Base-by-base conservation (phyloP, 768 basidiomycete species). In the Ephemerocybe angulata region DNA sequence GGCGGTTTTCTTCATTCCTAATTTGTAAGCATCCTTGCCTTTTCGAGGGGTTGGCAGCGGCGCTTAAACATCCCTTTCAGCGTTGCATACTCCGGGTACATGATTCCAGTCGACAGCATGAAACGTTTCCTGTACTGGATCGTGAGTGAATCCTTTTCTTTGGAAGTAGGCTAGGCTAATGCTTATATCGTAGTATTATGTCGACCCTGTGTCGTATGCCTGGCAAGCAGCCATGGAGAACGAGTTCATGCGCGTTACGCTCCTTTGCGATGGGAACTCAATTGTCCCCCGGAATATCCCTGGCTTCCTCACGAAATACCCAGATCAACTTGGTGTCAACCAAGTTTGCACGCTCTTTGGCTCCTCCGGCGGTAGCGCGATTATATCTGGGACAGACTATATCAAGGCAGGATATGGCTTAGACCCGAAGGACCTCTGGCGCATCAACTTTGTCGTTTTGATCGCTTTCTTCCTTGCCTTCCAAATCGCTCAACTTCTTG, bases 41-140 rank as follows among this genome's bases (percentile, higher is more conserved):
- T 53, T 29, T 6, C 19, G 4, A 28, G 8, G 42, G 15, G 8
- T 44, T 40, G n/a, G 38, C 15, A 6, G 6, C 22, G n/a, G n/a
- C 19, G 12, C 25, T 48, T 24, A 27, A 52, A 24, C 13, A 51
- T 28, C 40, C 25, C 50, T 25, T 53, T 8, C 28, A 76, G 74
- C 64, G 73, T 90, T 51, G 73, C 84, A 60, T 93, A 88, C 63
- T 75, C 80, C 19, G 88, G 88, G 3, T 87, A 87, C 64, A 79
- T 84, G 50, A 81, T 90, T 55, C 86, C 86, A 0, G 78, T 81
- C 6, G 74, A 76, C 58, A 73, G 78, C 57, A 88, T 90, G 87
- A 87, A 90, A 65, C 74, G 84, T 40, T 92, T 87, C 87, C 65
- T 93, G 8, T 90, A 90, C 73, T 93, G 91, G 91, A 85, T 92